Base-by-base conservation (phyloP, 345 rosid genomes). In the Turnera subulata region DNA sequence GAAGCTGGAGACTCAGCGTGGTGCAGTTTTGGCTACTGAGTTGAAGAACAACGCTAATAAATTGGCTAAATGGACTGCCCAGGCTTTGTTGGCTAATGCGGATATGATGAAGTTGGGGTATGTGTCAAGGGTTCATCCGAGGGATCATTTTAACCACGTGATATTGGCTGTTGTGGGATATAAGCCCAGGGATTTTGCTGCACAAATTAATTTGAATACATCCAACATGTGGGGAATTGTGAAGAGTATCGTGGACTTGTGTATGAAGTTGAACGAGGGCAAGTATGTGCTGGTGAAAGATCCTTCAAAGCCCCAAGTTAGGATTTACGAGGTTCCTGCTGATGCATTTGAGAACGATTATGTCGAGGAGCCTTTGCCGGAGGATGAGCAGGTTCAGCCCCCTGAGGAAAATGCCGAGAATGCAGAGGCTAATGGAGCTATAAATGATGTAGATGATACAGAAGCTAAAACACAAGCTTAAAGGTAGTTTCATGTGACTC, bases 261-360 rank as follows among this genome's bases (percentile, higher is more conserved):
- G 96, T 73, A 89, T 89, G 99, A 89, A 85, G 64, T 64, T 88
- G 69, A 88, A 82, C 62, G 95, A 88, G 66, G 95, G 95, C n/a
- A 88, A 84, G 77, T 89, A 87, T 70, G 99, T 93, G 38, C 68
- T 93, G 3, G 96, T 93, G 26, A 89, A 93, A 72, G 99, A 89
- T 68, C 99, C 96, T 3, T 76, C 95, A 0, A 89, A 93, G 76
- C 96, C 99, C 5, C 96, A 87, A 59, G 92, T 93, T 38, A 74
- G 99, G 75, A 93, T 93, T 25, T 89, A 89, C 54, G 95, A 87
- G 76, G 97, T 93, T 81, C 97, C 99, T 0, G 79, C 86, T 5
- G 99, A 93, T 83, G 97, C 97, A 0, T 93, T 93, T 45, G 99
- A 93, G 83, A 89, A 93, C 68, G 96, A 93, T 72, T 93, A 90